Evolutionary conservation across 2,329 filamentous ascomycete species (phyloP).

Genomic region (Monosporascus sp.): DNA sequence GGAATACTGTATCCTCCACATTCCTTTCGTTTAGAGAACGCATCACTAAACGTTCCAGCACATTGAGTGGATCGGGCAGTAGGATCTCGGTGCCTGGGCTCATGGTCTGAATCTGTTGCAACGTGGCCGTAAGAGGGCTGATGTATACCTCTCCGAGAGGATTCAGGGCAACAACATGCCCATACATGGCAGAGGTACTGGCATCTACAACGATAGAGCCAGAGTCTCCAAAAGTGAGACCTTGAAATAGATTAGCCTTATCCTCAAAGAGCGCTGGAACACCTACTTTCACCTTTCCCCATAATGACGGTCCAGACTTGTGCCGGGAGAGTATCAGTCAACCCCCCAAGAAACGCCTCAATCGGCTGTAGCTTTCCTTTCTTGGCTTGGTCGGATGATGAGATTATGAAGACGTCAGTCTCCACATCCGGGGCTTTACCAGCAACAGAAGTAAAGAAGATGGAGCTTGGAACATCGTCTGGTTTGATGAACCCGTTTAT

Average conservation of each 20-base stretch:
- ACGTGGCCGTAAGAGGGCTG: neutral
- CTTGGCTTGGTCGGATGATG: too few relatives aligned
- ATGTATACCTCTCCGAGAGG: conserved; percentile 2
- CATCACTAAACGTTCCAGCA: too few relatives aligned
- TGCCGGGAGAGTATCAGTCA: too few relatives aligned
- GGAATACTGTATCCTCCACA: too few relatives aligned
- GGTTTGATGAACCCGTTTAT: too few relatives aligned
- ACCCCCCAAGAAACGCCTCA: too few relatives aligned
- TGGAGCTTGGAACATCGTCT: too few relatives aligned
- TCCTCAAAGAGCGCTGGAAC: neutral
- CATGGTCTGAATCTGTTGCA: neutral
- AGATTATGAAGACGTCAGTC: too few relatives aligned
- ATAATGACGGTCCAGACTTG: neutral
- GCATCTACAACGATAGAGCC: conserved; percentile 2
- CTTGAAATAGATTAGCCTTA: neutral
- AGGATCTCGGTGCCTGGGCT: neutral
- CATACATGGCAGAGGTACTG: neutral
- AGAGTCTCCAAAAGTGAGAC: neutral
- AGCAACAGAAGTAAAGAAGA: too few relatives aligned
- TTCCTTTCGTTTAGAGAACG: too few relatives aligned
- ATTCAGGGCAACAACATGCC: conserved; percentile 1
- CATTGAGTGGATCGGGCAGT: neutral
- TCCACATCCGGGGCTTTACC: too few relatives aligned
- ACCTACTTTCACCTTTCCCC: neutral
- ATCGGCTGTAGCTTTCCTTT: too few relatives aligned